Percentiles rank a stretch among this genome's conserved stretches.
Evolutionary conservation across 352 stramenopile genomes (phyloP).

Genomic region (Pythium dissimile): DNA sequence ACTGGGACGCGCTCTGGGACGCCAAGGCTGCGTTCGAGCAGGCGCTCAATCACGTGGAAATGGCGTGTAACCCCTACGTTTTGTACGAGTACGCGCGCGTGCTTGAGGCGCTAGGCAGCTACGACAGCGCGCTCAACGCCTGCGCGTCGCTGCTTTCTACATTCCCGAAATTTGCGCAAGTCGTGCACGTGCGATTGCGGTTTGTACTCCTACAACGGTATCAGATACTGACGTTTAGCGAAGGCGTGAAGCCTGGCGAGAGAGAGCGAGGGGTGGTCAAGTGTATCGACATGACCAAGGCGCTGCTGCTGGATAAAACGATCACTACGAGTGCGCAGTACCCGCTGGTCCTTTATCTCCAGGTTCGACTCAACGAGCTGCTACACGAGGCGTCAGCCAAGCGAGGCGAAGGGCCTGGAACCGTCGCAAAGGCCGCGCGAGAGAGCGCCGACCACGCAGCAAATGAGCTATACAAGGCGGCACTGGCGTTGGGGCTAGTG

Average conservation of each 20-base stretch:
- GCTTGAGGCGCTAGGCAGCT: slow-evolving; percentile 47
- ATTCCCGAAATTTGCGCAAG: slow-evolving; percentile 45
- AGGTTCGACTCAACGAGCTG: slow-evolving; percentile 56
- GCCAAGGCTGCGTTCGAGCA: slow-evolving; percentile 54
- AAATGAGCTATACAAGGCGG: slow-evolving; percentile 43
- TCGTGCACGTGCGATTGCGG: slow-evolving; percentile 36
- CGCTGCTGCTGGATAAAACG: slow-evolving; percentile 37
- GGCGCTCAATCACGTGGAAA: slow-evolving; percentile 45
- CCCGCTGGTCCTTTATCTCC: slow-evolving; percentile 57
- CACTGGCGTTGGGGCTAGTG: not conserved
- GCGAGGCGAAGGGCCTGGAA: not conserved
- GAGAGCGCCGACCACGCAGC: slow-evolving; percentile 39
- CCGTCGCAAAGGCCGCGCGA: slow-evolving; percentile 16
- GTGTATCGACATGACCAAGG: slow-evolving; percentile 51
- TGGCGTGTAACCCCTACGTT: slow-evolving; percentile 40
- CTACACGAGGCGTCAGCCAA: slow-evolving; percentile 25
- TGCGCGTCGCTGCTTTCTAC: slow-evolving; percentile 48
- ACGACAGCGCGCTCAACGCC: slow-evolving; percentile 39
- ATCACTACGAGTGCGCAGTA: slow-evolving; percentile 32
- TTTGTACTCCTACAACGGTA: slow-evolving; percentile 61
- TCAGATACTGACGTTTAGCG: slow-evolving; percentile 32
- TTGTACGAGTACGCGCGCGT: slow-evolving; percentile 53
- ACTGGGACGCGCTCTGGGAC: slow-evolving; percentile 68
- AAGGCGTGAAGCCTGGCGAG: slow-evolving; percentile 7
- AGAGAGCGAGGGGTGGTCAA: slow-evolving; percentile 36